phyloP scores from a whole-genome alignment of 768 basidiomycete genomes.

The Cystobasidium onofrii region DNA sequence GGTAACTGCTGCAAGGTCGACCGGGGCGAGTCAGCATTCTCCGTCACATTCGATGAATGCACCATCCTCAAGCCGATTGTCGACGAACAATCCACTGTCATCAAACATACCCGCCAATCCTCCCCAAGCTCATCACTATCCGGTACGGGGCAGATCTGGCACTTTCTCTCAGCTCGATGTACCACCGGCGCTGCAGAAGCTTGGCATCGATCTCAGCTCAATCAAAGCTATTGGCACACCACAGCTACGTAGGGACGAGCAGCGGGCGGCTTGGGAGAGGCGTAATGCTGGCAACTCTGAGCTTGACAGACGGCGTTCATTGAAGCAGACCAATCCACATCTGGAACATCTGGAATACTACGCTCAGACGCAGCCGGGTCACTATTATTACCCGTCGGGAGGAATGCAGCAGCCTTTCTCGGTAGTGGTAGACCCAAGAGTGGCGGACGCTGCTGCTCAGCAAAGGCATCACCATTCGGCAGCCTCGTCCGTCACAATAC shows the following conservation, averaged over 20 bases:
- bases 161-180: conserved; percentile 90
- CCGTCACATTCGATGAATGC: conserved; percentile 39
- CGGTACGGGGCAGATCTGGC: conserved; percentile 65
- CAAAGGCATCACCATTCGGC: conserved; percentile 30
- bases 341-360: conserved; percentile 11
- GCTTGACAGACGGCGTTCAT: conserved; percentile 36
- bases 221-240: conserved; percentile 54
- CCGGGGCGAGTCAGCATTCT: background rate
- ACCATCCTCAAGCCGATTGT: conserved; percentile 36
- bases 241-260: conserved; percentile 87
- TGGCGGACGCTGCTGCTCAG: conserved; percentile 22
- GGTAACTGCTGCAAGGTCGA: background rate
- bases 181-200: conserved; percentile 67
- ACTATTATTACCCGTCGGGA: conserved; percentile 59
- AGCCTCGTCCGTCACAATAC: conserved; percentile 58
- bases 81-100: conserved; percentile 41
- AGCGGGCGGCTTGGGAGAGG: conserved; percentile 91
- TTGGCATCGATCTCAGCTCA: conserved; percentile 48
- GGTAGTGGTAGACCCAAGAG: conserved; percentile 36
- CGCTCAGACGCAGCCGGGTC: conserved; percentile 27
- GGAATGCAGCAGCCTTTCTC: conserved; percentile 45
- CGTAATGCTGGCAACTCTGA: conserved; percentile 59
- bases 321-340: conserved; percentile 30
- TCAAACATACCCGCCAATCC: conserved; percentile 35
- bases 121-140: conserved; percentile 38